phyloP scores from a whole-genome alignment of 2,329 filamentous ascomycete species.

The Fusarium beomiforme region DNA sequence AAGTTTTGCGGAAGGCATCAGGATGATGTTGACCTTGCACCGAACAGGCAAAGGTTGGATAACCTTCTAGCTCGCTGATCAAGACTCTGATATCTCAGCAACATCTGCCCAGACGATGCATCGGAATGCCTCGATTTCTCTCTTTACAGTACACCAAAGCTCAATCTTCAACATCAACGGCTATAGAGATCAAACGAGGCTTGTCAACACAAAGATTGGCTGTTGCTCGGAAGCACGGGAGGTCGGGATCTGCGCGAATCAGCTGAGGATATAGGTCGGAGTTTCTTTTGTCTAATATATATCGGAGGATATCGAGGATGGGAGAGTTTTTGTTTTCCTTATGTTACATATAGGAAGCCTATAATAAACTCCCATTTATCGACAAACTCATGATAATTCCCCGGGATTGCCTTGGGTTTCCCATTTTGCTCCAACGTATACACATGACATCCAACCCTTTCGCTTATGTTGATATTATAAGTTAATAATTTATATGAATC shows the following conservation, averaged over 20 bases:
- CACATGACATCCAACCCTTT: too few species aligned
- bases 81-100: background rate
- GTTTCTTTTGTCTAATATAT: background rate
- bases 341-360: too few species aligned
- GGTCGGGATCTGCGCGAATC: too few species aligned
- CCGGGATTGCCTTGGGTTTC: too few species aligned
- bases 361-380: background rate
- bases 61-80: background rate
- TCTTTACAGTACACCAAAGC: background rate
- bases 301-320: background rate
- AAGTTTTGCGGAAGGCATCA: background rate
- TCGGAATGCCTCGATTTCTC: too few species aligned
- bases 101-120: too few species aligned
- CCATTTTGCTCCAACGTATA: too few species aligned
- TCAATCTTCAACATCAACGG: background rate
- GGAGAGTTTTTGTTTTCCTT: background rate
- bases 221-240: background rate
- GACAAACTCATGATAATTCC: background rate
- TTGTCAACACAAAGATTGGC: background rate
- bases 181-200: too few species aligned
- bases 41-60: too few species aligned
- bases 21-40: background rate
- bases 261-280: background rate
- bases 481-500: too few species aligned
- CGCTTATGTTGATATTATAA: too few species aligned